Conservation (phyloP, 139 green algal genomes). For the Pleodorina starrii region DNA sequence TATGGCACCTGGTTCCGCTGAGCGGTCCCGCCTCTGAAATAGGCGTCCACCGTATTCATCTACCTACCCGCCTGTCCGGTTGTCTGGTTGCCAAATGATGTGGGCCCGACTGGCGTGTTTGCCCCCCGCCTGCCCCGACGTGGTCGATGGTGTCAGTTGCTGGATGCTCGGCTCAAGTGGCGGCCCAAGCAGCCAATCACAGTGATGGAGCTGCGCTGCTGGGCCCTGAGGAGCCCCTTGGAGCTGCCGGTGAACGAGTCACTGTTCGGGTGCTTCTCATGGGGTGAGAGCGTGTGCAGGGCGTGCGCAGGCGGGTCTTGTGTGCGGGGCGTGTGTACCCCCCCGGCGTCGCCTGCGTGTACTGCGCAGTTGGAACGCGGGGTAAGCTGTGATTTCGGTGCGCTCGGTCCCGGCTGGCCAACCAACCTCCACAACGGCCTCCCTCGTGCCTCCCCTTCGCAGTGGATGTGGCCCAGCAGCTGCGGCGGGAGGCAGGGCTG, state of each 20-base stretch:
- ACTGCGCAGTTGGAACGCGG: neutral
- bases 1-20: no score
- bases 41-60: neutral
- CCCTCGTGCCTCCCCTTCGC: neutral
- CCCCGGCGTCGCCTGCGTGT: neutral
- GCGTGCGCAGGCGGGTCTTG: neutral
- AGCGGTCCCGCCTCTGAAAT: no score
- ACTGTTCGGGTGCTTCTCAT: slow-evolving; percentile 78
- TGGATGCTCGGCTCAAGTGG: slow-evolving; percentile 70
- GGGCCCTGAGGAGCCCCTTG: slow-evolving; percentile 57
- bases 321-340: neutral
- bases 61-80: neutral
- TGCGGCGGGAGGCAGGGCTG: neutral
- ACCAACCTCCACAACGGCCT: neutral
- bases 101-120: neutral
- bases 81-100: neutral
- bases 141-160: slow-evolving; percentile 4
- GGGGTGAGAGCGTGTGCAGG: slow-evolving; percentile 32
- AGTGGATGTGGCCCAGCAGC: neutral
- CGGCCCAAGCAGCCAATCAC: slow-evolving; percentile 72
- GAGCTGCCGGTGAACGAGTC: slow-evolving; percentile 44
- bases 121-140: neutral
- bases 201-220: slow-evolving; percentile 73
- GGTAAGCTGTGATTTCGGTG: no score
- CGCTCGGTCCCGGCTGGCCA: neutral